These are phyloP conservation scores for Oidiodendron maius DNA, from an alignment of 495 filamentous ascomycete species.

Conservation along the genomic window DNA sequence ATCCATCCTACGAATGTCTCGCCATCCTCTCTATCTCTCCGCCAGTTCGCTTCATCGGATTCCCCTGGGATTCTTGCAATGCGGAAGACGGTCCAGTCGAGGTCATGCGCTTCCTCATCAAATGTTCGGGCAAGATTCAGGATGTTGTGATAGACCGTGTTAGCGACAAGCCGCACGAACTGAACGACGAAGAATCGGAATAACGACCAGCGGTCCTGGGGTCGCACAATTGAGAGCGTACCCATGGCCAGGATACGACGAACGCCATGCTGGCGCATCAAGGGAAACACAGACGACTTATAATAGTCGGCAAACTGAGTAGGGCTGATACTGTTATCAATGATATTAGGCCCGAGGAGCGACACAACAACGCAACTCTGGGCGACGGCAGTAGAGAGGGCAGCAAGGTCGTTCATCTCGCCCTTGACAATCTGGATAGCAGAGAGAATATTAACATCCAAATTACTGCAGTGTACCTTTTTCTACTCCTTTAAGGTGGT, in stretches of 20 bases:
- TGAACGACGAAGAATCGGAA: neutral
- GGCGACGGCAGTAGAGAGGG: neutral
- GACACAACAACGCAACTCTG: neutral
- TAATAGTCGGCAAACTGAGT: neutral
- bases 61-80: neutral
- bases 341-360: neutral
- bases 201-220: neutral
- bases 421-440: too few relatives aligned
- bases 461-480: neutral
- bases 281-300: neutral
- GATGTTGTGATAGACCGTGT: neutral
- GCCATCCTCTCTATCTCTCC: neutral
- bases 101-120: neutral
- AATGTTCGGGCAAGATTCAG: neutral
- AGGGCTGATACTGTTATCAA: neutral
- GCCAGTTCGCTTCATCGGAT: neutral
- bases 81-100: neutral
- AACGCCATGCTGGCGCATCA: neutral
- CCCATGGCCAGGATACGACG: neutral
- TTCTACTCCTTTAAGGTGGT: neutral
- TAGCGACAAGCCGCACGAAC: neutral
- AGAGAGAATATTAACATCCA: too few relatives aligned
- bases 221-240: neutral
- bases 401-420: neutral
- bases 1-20: neutral